These are phyloP conservation scores for Zasmidium angulare DNA, from an alignment of 2,329 filamentous ascomycete species.

Conservation along the genomic window DNA sequence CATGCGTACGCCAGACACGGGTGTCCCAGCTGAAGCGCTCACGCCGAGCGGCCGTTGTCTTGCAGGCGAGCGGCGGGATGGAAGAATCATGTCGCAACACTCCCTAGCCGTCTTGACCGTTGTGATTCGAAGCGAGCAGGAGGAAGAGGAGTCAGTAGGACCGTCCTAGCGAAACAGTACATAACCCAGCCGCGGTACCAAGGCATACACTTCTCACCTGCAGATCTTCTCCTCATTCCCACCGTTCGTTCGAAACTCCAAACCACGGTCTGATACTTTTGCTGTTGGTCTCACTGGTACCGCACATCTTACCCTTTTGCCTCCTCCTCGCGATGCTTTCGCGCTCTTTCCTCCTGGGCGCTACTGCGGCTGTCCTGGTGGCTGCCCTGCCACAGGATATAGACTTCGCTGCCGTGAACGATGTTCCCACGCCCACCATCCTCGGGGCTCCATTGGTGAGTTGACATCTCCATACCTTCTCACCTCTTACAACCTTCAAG, in stretches of 20 bases:
- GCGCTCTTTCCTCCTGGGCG: slow-evolving; percentile 10
- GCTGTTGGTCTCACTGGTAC: neutral
- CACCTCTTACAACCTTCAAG: no score
- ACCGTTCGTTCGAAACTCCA: no score
- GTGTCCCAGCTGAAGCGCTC: no score
- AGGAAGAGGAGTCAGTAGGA: neutral
- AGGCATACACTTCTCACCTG: no score
- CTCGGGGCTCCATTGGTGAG: slow-evolving; percentile 11
- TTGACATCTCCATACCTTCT: no score
- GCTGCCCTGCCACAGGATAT: slow-evolving; percentile 24
- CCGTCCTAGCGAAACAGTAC: neutral
- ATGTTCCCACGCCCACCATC: slow-evolving; percentile 8
- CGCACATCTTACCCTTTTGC: neutral
- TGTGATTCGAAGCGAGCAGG: no score
- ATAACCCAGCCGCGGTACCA: no score
- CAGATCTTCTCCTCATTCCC: neutral
- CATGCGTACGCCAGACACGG: neutral
- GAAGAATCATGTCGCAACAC: neutral
- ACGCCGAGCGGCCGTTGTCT: no score
- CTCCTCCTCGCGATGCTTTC: slow-evolving; percentile 4
- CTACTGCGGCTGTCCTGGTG: slow-evolving; percentile 13
- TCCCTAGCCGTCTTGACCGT: no score
- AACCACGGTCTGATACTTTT: no score
- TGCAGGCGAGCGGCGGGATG: neutral
- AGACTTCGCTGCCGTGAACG: slow-evolving; percentile 23